These are phyloP conservation scores for Urtica urens DNA, from an alignment of 306 rosid genomes.

Conservation along the genomic window DNA sequence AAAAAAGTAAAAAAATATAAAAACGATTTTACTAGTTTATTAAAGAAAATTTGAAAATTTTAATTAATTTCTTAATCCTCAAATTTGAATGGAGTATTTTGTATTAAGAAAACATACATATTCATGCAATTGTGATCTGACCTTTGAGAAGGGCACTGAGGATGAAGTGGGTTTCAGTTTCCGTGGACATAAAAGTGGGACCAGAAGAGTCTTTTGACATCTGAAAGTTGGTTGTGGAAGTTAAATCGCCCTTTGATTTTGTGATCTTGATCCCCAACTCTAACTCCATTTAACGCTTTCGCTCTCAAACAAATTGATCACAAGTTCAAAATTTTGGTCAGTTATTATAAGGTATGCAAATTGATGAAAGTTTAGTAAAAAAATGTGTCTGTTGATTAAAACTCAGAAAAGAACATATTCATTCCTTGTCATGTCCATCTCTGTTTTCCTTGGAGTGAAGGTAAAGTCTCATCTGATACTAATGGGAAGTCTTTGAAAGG, in stretches of 20 bases:
- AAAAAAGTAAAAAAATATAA: not conserved
- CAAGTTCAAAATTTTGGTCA: not conserved
- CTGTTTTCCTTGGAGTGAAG: no score
- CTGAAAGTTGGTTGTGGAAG: slow-evolving; percentile 31
- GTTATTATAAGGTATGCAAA: no score
- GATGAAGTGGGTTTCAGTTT: slow-evolving; percentile 44
- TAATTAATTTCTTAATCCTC: no score
- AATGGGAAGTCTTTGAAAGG: no score
- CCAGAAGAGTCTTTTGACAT: slow-evolving; percentile 33
- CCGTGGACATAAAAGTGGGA: slow-evolving; percentile 39
- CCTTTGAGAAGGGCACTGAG: slow-evolving; percentile 68
- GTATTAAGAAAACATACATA: no score
- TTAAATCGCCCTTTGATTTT: slow-evolving; percentile 28
- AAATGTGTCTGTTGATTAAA: no score
- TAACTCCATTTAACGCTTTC: slow-evolving; percentile 41
- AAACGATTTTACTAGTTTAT: no score
- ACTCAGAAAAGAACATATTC: slow-evolving; percentile 52
- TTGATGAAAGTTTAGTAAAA: no score
- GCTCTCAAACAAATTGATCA: not conserved
- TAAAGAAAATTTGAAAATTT: no score
- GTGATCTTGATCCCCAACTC: slow-evolving; percentile 66
- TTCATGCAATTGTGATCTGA: no score
- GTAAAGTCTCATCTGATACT: no score
- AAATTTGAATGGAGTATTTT: no score
- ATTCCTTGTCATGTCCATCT: slow-evolving; percentile 37